Conservation (phyloP, 331 rosid species). For the Dryas integrifolia region DNA sequence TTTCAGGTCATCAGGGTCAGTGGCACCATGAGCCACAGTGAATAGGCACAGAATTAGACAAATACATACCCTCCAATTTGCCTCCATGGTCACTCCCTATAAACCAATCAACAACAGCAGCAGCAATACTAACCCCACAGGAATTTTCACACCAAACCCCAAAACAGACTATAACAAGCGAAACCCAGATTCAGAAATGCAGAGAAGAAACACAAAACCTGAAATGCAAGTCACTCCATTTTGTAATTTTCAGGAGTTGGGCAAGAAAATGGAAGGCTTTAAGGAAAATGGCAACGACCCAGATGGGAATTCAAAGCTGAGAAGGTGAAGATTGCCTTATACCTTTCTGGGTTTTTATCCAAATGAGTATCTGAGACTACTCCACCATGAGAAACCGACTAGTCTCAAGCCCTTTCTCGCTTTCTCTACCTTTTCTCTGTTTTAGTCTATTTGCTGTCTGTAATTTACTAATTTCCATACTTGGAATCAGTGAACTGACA, state of each 20-base stretch:
- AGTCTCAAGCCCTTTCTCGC: not conserved
- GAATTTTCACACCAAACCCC: not conserved
- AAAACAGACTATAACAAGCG: slow-evolving; percentile 18
- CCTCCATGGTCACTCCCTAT: slow-evolving; percentile 37
- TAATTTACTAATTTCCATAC: not conserved
- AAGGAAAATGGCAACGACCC: slow-evolving; percentile 27
- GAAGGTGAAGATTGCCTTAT: slow-evolving; percentile 22
- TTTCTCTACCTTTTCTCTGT: not conserved
- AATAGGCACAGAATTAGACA: slow-evolving; percentile 33
- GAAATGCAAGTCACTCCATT: not conserved
- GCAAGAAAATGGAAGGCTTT: slow-evolving; percentile 11
- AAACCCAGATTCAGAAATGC: slow-evolving; percentile 32
- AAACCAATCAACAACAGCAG: slow-evolving; percentile 2
- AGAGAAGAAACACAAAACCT: slow-evolving; percentile 17
- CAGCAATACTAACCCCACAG: slow-evolving; percentile 9
- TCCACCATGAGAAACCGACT: no score
- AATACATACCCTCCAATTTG: slow-evolving; percentile 23
- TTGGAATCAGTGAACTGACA: not conserved
- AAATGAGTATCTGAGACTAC: no score
- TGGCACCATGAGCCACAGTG: slow-evolving; percentile 36
- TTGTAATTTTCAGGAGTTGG: not conserved
- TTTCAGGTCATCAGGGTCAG: slow-evolving; percentile 58
- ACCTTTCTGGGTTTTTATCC: not conserved
- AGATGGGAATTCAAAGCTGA: not conserved
- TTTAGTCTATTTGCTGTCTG: no score